Percentiles rank a stretch among this genome's conserved stretches.
These are phyloP conservation scores for Magnolia kwangsiensis DNA, from an alignment of 164 flowering plant genomes.

Conservation along the genomic window DNA sequence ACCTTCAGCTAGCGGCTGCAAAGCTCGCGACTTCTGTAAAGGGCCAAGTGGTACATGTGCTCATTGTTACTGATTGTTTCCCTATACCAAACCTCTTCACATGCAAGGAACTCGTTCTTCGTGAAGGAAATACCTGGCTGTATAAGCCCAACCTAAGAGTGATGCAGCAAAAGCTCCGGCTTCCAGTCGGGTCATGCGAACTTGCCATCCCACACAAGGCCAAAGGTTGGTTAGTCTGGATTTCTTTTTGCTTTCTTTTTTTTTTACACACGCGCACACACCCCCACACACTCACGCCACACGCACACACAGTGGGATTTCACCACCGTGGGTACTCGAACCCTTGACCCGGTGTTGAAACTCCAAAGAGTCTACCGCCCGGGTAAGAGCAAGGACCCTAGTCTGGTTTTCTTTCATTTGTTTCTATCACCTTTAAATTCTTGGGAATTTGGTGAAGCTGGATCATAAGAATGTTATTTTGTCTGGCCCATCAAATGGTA, in stretches of 20 bases:
- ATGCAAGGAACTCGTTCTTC: slow-evolving; percentile 51
- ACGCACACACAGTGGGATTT: no score
- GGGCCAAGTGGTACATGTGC: slow-evolving; percentile 33
- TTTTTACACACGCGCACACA: no score
- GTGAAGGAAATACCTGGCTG: slow-evolving; percentile 41
- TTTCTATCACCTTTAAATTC: neutral
- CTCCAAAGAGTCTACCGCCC: no score
- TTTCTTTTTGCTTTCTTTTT: no score
- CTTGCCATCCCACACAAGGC: slow-evolving; percentile 46
- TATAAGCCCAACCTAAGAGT: slow-evolving; percentile 37
- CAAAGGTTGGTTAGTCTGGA: slow-evolving; percentile 30
- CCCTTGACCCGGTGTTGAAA: no score
- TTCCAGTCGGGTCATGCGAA: slow-evolving; percentile 62
- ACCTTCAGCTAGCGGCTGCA: slow-evolving; percentile 60
- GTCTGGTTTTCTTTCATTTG: neutral
- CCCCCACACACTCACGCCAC: no score
- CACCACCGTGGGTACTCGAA: no score
- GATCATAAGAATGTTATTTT: neutral
- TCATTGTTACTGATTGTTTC: slow-evolving; percentile 48
- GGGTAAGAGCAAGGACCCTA: no score
- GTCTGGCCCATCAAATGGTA: neutral
- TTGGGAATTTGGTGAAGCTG: neutral
- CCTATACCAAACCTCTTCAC: slow-evolving; percentile 56
- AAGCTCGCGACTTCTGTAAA: slow-evolving; percentile 42
- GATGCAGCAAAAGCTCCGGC: slow-evolving; percentile 40